Conservation (phyloP, 2,329 filamentous ascomycete genomes). For the Shiraia bambusicola region DNA sequence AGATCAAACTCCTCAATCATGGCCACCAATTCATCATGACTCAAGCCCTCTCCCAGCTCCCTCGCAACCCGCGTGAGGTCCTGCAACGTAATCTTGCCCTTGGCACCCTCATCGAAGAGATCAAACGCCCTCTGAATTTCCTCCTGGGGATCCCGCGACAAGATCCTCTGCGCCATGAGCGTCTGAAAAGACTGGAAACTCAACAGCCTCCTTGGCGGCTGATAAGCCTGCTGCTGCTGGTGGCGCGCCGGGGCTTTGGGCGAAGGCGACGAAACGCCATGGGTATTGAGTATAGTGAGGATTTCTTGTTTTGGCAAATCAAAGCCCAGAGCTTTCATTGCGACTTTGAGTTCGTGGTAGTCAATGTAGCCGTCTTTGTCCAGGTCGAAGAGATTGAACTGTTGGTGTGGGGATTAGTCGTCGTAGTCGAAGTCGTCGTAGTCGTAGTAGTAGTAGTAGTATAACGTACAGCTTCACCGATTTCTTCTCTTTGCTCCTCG, state of each 20-base stretch:
- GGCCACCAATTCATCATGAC: constrained; percentile 86
- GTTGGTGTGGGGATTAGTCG: too few species aligned
- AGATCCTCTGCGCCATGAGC: constrained; percentile 75
- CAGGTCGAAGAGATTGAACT: constrained; percentile 92
- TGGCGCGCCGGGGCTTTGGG: background rate
- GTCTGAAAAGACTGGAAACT: constrained; percentile 71
- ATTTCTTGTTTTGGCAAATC: constrained; percentile 85
- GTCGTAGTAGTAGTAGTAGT: too few species aligned
- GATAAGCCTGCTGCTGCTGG: constrained; percentile 17
- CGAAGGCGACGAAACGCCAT: constrained; percentile 56
- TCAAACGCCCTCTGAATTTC: constrained; percentile 90
- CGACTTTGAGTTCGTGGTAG: constrained; percentile 97
- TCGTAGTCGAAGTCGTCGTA: too few species aligned
- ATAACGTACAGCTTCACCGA: constrained; percentile 73
- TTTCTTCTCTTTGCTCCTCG: constrained; percentile 90
- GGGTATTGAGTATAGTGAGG: constrained; percentile 74
- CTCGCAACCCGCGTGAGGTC: constrained; percentile 85
- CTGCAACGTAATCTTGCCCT: constrained; percentile 85
- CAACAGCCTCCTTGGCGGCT: constrained; percentile 63
- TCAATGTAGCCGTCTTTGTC: constrained; percentile 93
- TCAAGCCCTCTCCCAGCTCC: constrained; percentile 88
- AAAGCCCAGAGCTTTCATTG: constrained; percentile 92
- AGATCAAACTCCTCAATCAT: constrained; percentile 99
- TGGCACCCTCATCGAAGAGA: constrained; percentile 89
- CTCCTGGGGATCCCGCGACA: constrained; percentile 80